phyloP scores from a whole-genome alignment of 176 grass and related monocot species.

The Coix lacrymajobi region DNA sequence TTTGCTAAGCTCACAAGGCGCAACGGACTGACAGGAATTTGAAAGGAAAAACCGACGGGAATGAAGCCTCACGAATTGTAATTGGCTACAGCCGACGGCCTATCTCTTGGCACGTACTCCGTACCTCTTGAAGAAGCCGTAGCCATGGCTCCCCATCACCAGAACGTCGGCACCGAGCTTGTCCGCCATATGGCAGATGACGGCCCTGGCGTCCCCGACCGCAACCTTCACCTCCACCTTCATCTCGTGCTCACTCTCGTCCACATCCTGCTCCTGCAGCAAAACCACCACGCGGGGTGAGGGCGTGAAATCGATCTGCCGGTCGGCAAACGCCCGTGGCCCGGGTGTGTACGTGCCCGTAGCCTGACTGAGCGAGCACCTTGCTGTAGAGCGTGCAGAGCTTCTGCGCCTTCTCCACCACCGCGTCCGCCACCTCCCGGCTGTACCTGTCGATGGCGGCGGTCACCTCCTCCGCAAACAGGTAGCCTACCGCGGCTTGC shows the following conservation, averaged over 20 bases:
- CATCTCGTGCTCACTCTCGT: conserved; percentile 17
- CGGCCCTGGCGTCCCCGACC: conserved; percentile 56
- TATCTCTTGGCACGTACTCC: too few species aligned
- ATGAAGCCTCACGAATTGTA: background rate
- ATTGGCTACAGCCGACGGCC: background rate
- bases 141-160: conserved; percentile 74
- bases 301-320: background rate
- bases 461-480: conserved; percentile 60
- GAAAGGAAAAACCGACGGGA: too few species aligned
- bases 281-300: background rate
- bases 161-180: conserved; percentile 53
- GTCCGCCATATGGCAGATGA: conserved; percentile 56
- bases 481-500: conserved; percentile 40
- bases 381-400: conserved; percentile 54
- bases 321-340: background rate
- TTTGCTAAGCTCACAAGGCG: background rate
- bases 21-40: too few species aligned
- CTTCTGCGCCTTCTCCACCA: conserved; percentile 57
- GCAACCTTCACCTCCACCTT: conserved; percentile 59
- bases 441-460: conserved; percentile 58
- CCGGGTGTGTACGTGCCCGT: background rate
- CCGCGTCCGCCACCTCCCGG: conserved; percentile 59
- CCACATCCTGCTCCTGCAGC: background rate
- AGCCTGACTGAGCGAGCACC: background rate
- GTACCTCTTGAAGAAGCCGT: conserved; percentile 72